Evolutionary conservation across 345 rosid genomes (phyloP), one percentile per base, ranked within the genome.

Genomic region (Corchorus olitorius): DNA sequence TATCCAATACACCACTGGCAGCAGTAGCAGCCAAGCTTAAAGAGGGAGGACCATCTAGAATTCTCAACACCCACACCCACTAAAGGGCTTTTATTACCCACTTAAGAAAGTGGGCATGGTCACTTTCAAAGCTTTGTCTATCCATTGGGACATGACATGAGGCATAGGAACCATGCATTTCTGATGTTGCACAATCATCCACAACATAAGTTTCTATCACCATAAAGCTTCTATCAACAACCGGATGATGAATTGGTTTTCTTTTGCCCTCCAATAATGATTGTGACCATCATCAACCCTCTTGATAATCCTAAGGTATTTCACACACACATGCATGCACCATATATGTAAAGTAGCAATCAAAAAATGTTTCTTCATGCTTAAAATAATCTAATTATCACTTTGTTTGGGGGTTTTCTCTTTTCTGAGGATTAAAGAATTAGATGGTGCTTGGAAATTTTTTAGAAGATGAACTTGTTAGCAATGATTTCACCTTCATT

Each of bases 91-190:
- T n/a, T 34, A 27, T n/a, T 34, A 27, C 65, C 45, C n/a, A 35
- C 19, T 64, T 39, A 64, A 39, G 69, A 39, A 64, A 39, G 49
- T 64, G n/a, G 48, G 69, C 27, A 9, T 39, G 27, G 69, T 64
- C 15, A 39, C 14, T 39, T 11, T 64, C 69, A 7, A 39, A 37
- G 15, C 22, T 14, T 37, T 37, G 68, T 64, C 46, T 8, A 39
- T 64, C 49, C 49, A 39, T 17, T 15, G 49, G 49, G 69, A 64
- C 49, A 64, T 37, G 69, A 8, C 49, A 39, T 41, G 69, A 39
- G 69, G 27, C 49, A 17, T 64, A 16, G 49, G 27, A 39, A 17
- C 69, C 69, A 64, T 16, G 49, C 69, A 64, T 64, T 64, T 64
- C 69, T 39, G 13, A 39, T 16, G 14, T 17, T 39, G 49, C 3